Evolutionary conservation across 2,329 filamentous ascomycete genomes (phyloP).

Genomic region (Arthrobotrys conoides): DNA sequence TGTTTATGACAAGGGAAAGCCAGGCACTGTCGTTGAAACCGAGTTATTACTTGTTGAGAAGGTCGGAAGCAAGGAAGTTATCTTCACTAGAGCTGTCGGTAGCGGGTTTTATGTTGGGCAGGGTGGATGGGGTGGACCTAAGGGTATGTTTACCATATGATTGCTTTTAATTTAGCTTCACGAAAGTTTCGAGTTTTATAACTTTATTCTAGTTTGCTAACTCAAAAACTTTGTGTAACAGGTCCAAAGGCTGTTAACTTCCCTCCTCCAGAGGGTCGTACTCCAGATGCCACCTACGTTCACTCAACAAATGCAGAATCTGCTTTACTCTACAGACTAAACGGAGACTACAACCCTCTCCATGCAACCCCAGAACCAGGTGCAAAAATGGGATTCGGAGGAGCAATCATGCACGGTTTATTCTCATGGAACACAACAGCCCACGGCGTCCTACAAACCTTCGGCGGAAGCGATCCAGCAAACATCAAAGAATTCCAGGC

Average conservation of each 20-base stretch:
- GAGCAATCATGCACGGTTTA: constrained; percentile 88
- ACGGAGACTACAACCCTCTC: constrained; percentile 94
- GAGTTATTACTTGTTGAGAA: constrained; percentile 83
- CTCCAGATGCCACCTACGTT: constrained; percentile 78
- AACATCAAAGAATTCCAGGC: constrained; percentile 92
- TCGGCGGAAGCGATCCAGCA: constrained; percentile 82
- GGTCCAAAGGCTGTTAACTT: constrained; percentile 81
- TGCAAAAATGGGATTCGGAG: constrained; percentile 90
- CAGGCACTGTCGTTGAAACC: constrained; percentile 84
- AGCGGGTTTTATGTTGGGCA: constrained; percentile 86
- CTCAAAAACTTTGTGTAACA: constrained; percentile 59
- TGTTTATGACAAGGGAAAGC: constrained; percentile 90
- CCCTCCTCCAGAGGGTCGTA: constrained; percentile 79
- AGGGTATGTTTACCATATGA: constrained; percentile 72
- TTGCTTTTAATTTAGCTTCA: constrained; percentile 1
- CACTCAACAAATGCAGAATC: constrained; percentile 81
- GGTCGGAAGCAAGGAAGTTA: constrained; percentile 73
- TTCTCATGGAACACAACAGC: constrained; percentile 87
- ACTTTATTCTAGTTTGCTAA: not conserved
- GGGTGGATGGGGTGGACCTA: constrained; percentile 88
- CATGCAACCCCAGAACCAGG: constrained; percentile 89
- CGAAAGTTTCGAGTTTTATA: not conserved
- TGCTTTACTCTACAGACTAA: constrained; percentile 81
- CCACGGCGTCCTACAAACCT: constrained; percentile 79
- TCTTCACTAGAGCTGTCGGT: constrained; percentile 78